Evolutionary conservation across 2,329 filamentous ascomycete genomes (phyloP), one percentile per base, ranked within the genome.

Genomic region (Alternaria sp.): DNA sequence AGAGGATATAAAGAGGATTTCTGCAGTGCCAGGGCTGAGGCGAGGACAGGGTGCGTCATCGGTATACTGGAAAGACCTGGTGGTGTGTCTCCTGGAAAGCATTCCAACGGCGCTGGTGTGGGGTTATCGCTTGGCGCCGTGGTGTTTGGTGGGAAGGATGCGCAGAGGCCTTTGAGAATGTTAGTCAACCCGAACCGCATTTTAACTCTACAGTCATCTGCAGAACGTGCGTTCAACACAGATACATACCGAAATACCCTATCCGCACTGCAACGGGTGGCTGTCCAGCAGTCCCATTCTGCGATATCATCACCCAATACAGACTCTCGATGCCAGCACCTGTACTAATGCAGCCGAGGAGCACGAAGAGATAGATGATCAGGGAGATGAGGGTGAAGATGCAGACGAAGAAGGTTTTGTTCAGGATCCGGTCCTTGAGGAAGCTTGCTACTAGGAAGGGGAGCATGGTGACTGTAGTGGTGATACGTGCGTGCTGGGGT

Each of bases 191-290:
- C 10, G 21, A 12, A 28, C 10, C 19, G n/a, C 13, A 17, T 13
- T 10, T 17, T 6, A 21, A 19, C n/a, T 13, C 19, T n/a, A 25
- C 11, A 19, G 26, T 13, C 12, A 30, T 50, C 0, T 6, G 10
- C 6, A 50, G 26, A 30, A 21, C 11, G 19, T 23, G 10, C 13
- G 19, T 3, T 11, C 17, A 46, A 44, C 23, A 9, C 19, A 26
- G n/a, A 43, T 17, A 57, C 43, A 5, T 56, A 63, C 57, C 57
- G 9, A 60, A 60, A 52, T 63, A 63, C 19, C 61, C 61, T 32
- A 60, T 60, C 8, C 61, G 46, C 8, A 63, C 47, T n/a, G 51
- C 49, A 9, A 45, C 45, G 3, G 53, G 45, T 19, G 25, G 44
- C 36, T 59, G 46, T 25, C 25, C 47, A 25, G 25, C 26, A 32